Base-by-base conservation (phyloP, 2,329 filamentous ascomycete species). In the Huntiella decipiens region DNA sequence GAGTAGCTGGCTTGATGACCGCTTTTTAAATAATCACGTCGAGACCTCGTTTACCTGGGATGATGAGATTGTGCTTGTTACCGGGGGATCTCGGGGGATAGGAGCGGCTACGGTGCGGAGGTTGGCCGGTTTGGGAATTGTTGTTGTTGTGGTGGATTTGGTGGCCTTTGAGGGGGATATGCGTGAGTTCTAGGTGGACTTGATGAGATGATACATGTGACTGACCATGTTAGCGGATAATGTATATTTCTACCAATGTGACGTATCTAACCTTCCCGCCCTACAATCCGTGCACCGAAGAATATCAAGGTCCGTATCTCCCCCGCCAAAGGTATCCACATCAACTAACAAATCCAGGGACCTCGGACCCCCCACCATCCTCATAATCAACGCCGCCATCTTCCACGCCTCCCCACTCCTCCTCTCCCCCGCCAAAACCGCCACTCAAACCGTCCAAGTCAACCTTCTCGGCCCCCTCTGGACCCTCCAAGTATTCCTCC, bases 41-140 rank as follows among this genome's bases (percentile, higher is more conserved):
- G 56, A 52, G 5, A 66, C 67, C 48, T 54, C 52, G 12, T 70
- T 67, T 56, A 60, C 66, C 43, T 77, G 73, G 70, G 55, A 60
- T 15, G 63, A 64, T 36, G 73, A 77, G 57, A 63, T 77, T 42
- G 66, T 73, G 2, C 60, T 77, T 32, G 64, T 78, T 8, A 77
- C 74, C 0, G 74, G 75, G 2, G 74, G 74, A 1, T 70, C 69
- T 41, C 67, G 69, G 47, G 74, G 74, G 0, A 77, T 79, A 54
- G 74, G 75, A 7, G 66, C 64, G 44, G 58, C 64, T 7, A 64
- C 74, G 2, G 71, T 72, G 3, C 59, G 64, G 44, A 54, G 70
- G 46, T 60, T 79, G 13, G 68, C 67, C 0, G 63, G 67, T 51
- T 61, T 57, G 46, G 67, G 66, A 0, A 65, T 73, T 48, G 74